phyloP scores from a whole-genome alignment of 768 basidiomycete species.

The Nidula microcarpa region DNA sequence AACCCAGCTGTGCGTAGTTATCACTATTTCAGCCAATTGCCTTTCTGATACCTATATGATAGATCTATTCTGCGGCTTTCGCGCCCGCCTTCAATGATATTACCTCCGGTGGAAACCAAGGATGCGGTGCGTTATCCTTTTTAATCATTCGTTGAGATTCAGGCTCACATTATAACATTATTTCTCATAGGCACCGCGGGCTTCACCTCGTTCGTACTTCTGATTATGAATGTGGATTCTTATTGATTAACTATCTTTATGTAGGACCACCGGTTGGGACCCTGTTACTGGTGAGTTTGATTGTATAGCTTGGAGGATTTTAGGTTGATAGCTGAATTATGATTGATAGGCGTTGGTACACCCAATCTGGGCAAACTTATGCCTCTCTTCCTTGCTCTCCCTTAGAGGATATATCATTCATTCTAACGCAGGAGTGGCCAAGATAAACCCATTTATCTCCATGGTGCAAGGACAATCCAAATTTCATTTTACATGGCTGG shows the following conservation, averaged over 20 bases:
- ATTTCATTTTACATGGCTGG: too few relatives aligned
- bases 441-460: too few relatives aligned
- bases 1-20: conserved; percentile 34
- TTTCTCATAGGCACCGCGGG: conserved; percentile 23
- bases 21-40: background rate
- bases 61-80: conserved; percentile 34
- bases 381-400: conserved; percentile 2
- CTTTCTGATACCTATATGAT: conserved; percentile 4
- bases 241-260: background rate
- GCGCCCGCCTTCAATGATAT: conserved; percentile 37
- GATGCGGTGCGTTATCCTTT: conserved; percentile 24
- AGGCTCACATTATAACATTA: background rate
- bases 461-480: too few relatives aligned
- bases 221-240: conserved; percentile 28
- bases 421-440: background rate
- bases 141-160: background rate
- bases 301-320: background rate
- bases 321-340: background rate
- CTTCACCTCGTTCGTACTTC: conserved; percentile 28
- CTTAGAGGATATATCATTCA: background rate
- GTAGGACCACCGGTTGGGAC: conserved; percentile 35
- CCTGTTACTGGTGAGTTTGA: conserved; percentile 31
- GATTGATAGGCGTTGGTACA: conserved; percentile 30
- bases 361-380: conserved; percentile 17
- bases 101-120: conserved; percentile 35